Conservation (phyloP, 1,284 basidiomycete species). For the Neotropicomus parvogracilis region DNA sequence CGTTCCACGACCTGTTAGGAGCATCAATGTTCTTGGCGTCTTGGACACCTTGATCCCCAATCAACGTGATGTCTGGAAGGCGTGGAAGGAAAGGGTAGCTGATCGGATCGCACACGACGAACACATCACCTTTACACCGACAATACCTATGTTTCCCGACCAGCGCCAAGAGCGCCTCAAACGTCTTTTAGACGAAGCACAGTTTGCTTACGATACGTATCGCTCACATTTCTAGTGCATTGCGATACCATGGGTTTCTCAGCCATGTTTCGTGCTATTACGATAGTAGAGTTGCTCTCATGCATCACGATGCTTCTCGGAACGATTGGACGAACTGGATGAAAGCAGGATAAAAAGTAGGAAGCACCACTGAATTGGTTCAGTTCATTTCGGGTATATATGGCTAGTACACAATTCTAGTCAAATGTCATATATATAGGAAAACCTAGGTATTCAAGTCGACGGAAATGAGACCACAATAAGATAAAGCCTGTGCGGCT, state of each 20-base stretch:
- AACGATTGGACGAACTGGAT: too few relatives aligned
- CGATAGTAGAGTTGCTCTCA: too few relatives aligned
- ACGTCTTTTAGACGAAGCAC: slow-evolving; percentile 16
- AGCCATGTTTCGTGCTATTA: background rate
- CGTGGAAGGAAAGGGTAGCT: slow-evolving; percentile 20
- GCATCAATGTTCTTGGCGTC: slow-evolving; percentile 7
- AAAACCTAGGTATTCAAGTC: too few relatives aligned
- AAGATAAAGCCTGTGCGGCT: background rate
- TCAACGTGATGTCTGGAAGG: slow-evolving; percentile 15
- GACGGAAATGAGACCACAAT: background rate
- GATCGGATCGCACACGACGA: slow-evolving; percentile 19
- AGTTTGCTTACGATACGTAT: slow-evolving; percentile 5
- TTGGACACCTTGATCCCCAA: slow-evolving; percentile 17
- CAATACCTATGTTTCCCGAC: slow-evolving; percentile 18
- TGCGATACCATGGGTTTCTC: background rate
- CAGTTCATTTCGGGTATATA: too few relatives aligned
- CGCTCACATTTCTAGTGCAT: background rate
- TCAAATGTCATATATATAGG: too few relatives aligned
- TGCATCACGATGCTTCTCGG: too few relatives aligned
- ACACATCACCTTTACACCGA: slow-evolving; percentile 16
- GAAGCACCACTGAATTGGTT: too few relatives aligned
- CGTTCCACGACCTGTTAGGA: slow-evolving; percentile 13
- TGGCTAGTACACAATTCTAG: too few relatives aligned
- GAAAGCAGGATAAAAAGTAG: too few relatives aligned
- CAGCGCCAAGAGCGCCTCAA: slow-evolving; percentile 12